Evolutionary conservation across 2,329 filamentous ascomycete species (phyloP), one percentile per base, ranked within the genome.

Genomic region (Colletotrichum melonis): DNA sequence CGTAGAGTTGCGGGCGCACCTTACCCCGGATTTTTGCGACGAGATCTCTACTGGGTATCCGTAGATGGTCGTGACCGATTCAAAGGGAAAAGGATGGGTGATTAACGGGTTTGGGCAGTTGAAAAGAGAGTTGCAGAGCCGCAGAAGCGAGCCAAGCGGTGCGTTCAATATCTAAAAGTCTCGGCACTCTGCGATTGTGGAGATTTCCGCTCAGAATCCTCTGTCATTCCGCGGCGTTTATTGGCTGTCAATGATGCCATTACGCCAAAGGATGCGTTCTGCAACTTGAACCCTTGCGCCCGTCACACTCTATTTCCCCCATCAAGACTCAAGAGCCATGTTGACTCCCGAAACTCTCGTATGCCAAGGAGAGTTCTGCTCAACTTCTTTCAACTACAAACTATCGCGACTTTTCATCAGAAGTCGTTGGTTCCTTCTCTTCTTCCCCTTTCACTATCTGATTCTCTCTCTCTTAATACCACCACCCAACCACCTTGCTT

Each of bases 181-280:
- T 65, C 46, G 67, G 67, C 60, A 70, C 55, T 70, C 49, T 66
- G 56, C 3, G 52, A 12, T 42, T 65, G 70, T 73, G 70, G 70
- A 66, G 67, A 65, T 65, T 12, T 4, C 60, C 70, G 66, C 46
- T 55, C 59, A 60, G 55, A 54, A 35, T 19, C 59, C 26, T 73
- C 59, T 56, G 67, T 70, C 70, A 69, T 69, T 69, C 59, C 55
- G 24, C 55, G 58, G 30, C n/a, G 35, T 56, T 55, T 65, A 73
- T 73, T 73, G 70, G 70, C 56, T 65, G 67, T 22, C 8, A 26
- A 66, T 65, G 70, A 70, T 70, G 56, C 67, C 60, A 70, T 65
- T 32, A 60, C 38, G 42, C 46, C 67, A 46, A 42, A 62, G 28
- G n/a, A 14, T 46, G 24, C 28, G 35, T 56, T 58, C 58, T 59